Base-by-base conservation (phyloP, 192 early-diverging fungal genomes). In the Coemansia sp. region DNA sequence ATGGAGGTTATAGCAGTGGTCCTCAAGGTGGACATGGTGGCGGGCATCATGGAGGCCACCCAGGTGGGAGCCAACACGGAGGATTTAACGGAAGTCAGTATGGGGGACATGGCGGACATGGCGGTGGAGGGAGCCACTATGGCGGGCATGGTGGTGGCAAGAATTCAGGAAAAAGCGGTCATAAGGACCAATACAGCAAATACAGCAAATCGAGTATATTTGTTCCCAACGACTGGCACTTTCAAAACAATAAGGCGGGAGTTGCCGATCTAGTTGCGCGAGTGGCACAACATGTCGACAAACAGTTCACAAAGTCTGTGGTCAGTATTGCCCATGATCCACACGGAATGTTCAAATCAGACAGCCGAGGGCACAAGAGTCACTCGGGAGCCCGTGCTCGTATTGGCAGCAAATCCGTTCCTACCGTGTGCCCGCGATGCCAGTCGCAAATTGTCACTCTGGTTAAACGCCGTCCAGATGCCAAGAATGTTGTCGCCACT, bases 341-440 rank as follows among this genome's bases (percentile, higher is more conserved):
- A 0, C 66, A 80, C 59, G 78, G 72, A 5, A 67, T 80, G 78
- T 80, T 80, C 66, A 57, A 57, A 17, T 65, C 70, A 17, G 61
- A 69, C 19, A 61, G 59, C 27, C 56, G 40, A 31, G 64, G 65
- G 59, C 39, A 54, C 24, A 63, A 57, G 16, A 59, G 51, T 59
- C 21, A 51, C 31, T 39, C 69, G 40, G 50, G 44, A 10, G 63
- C 59, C 40, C 66, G 63, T 42, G 73, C 73, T 17, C 69, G 54
- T 11, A 53, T 80, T 19, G 74, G 73, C 65, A 75, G 69, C 57
- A 69, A 70, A 13, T 68, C 78, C 11, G 66, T 68, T 33, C 69
- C 69, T 7, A 67, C 69, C n/a, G 59, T 56, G 44, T 80, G 78
- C 39, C 78, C 78, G 31, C 69, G 73, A 8, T 80, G 78, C 69